Conservation (phyloP, 2,329 filamentous ascomycete genomes). For the Aspergillus alliaceus region DNA sequence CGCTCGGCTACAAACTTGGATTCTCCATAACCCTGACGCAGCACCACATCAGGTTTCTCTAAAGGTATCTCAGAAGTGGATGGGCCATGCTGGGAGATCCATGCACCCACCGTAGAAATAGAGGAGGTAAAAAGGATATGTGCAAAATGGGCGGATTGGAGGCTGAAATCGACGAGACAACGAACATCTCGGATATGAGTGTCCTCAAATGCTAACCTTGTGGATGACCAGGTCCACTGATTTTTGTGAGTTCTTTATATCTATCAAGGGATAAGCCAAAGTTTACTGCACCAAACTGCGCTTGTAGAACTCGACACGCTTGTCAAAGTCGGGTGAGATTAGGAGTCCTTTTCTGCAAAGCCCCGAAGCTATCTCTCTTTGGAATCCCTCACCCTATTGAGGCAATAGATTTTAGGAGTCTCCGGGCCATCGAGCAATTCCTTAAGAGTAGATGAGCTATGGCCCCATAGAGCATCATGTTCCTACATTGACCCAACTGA, state of each 20-base stretch:
- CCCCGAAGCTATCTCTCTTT: neutral
- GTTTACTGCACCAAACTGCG: slow-evolving; percentile 16
- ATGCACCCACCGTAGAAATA: slow-evolving; percentile 22
- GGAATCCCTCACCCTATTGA: slow-evolving; percentile 13
- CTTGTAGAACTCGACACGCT: slow-evolving; percentile 28
- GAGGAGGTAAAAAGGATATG: slow-evolving; percentile 25
- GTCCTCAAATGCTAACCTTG: slow-evolving; percentile 29
- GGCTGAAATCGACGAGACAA: slow-evolving; percentile 25
- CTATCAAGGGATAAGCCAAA: slow-evolving; percentile 17
- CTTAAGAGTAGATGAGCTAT: slow-evolving; percentile 14
- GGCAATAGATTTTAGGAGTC: slow-evolving; percentile 19
- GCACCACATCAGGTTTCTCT: neutral
- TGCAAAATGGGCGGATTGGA: neutral
- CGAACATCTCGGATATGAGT: slow-evolving; percentile 25
- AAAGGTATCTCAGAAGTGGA: slow-evolving; percentile 13
- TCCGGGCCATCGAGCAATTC: slow-evolving; percentile 6
- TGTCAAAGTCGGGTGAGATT: neutral
- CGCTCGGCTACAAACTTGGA: slow-evolving; percentile 44
- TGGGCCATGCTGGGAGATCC: slow-evolving; percentile 23
- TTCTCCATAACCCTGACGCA: slow-evolving; percentile 31
- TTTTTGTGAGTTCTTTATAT: slow-evolving; percentile 12
- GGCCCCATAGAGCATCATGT: too few relatives aligned
- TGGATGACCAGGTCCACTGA: slow-evolving; percentile 25
- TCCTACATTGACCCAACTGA: too few relatives aligned
- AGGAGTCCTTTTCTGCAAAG: neutral